Evolutionary conservation across 805 yeast species (phyloP).

Genomic region (Wickerhamiella azymoides): DNA sequence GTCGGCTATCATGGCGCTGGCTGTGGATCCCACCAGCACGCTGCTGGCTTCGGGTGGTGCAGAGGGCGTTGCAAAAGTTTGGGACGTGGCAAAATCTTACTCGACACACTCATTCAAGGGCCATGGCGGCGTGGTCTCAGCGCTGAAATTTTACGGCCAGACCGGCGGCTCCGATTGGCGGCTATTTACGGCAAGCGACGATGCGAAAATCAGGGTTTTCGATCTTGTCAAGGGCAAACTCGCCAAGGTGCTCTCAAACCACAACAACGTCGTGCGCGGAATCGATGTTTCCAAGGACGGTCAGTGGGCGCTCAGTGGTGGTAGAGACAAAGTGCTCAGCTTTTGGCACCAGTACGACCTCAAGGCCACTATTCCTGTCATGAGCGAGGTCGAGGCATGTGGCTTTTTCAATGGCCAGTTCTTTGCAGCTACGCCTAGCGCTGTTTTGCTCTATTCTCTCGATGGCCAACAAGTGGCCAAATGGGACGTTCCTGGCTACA

Average conservation of each 20-base stretch:
- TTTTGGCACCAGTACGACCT: conserved; percentile 35
- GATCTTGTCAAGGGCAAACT: conserved; percentile 59
- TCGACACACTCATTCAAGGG: conserved; percentile 86
- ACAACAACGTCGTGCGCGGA: conserved; percentile 76
- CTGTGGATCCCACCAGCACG: conserved; percentile 68
- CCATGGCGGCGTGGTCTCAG: conserved; percentile 79
- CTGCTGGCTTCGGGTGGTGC: conserved; percentile 89
- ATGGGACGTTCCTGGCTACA: conserved; percentile 13
- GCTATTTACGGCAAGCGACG: conserved; percentile 59
- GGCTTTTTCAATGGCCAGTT: conserved; percentile 22
- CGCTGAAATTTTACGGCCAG: conserved; percentile 62
- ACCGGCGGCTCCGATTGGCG: conserved; percentile 52
- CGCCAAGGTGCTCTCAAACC: conserved; percentile 51
- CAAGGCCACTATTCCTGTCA: conserved; percentile 52
- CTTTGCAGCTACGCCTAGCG: conserved; percentile 13
- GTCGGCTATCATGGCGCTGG: conserved; percentile 70
- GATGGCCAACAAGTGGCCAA: conserved; percentile 13
- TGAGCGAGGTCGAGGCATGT: conserved; percentile 34
- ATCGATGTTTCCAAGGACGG: conserved; percentile 48
- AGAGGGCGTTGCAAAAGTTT: conserved; percentile 81
- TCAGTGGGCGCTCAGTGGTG: conserved; percentile 56
- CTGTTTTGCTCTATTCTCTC: conserved; percentile 15
- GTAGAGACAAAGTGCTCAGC: conserved; percentile 75
- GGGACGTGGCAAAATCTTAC: conserved; percentile 81
- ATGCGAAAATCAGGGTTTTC: conserved; percentile 44